A percentile compares a stretch with the other conserved stretches of the same genome.
These are phyloP conservation scores for Lactifluus rugatus DNA, from an alignment of 768 basidiomycete species.

Conservation along the genomic window DNA sequence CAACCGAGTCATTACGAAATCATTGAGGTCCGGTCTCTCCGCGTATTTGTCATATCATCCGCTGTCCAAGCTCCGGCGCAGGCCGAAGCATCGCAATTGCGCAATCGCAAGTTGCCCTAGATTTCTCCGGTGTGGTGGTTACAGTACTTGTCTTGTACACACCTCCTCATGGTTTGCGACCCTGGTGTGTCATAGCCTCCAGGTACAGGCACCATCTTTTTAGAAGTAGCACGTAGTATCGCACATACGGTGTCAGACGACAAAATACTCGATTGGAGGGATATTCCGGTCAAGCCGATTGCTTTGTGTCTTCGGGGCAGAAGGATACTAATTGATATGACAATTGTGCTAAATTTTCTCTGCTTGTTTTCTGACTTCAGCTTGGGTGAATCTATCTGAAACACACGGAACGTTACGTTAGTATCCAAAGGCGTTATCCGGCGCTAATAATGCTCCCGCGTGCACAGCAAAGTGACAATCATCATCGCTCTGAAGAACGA, in stretches of 20 bases:
- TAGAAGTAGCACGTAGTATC: not conserved
- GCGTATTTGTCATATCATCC: too few species aligned
- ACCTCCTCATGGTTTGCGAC: conserved; percentile 1
- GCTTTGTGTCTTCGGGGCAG: too few species aligned
- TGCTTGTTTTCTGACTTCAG: not conserved
- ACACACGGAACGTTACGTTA: not conserved
- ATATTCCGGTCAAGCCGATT: too few species aligned
- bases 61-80: too few species aligned
- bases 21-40: too few species aligned
- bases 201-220: not conserved
- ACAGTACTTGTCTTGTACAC: conserved; percentile 34
- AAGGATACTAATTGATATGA: too few species aligned
- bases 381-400: too few species aligned
- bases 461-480: not conserved
- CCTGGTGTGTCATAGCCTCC: not conserved
- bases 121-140: conserved; percentile 30
- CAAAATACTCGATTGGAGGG: not conserved
- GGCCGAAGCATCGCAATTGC: too few species aligned
- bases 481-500: not conserved
- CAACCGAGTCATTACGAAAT: too few species aligned
- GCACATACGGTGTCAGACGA: not conserved
- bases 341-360: not conserved
- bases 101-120: too few species aligned
- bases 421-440: not conserved
- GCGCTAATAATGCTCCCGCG: not conserved